These are phyloP conservation scores for Phytophthora hybrid DNA, from an alignment of 352 stramenopile species.

Conservation along the genomic window DNA sequence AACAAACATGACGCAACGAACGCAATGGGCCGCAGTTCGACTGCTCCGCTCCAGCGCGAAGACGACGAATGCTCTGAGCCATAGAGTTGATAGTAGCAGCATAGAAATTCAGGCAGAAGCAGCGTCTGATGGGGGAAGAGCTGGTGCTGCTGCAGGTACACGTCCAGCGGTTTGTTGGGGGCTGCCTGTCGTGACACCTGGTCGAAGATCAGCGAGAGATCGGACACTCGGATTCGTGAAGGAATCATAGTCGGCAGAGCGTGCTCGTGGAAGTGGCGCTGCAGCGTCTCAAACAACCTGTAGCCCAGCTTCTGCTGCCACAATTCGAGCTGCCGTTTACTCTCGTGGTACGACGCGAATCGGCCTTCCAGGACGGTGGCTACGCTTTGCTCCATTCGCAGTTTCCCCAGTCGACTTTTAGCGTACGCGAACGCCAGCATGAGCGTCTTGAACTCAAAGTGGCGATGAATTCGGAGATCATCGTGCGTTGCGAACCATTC, in stretches of 20 bases:
- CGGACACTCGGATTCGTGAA: conserved; percentile 53
- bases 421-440: conserved; percentile 63
- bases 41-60: conserved; percentile 19
- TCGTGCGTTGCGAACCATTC: conserved; percentile 68
- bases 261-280: conserved; percentile 65
- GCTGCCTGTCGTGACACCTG: conserved; percentile 44
- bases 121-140: conserved; percentile 60
- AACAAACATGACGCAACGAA: conserved; percentile 77
- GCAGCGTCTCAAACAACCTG: conserved; percentile 63
- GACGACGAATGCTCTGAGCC: conserved; percentile 38
- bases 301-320: conserved; percentile 76
- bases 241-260: conserved; percentile 61
- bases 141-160: conserved; percentile 68
- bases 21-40: conserved; percentile 63
- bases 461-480: conserved; percentile 50
- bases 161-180: conserved; percentile 59
- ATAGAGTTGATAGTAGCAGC: conserved; percentile 77
- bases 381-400: conserved; percentile 58
- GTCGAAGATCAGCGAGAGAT: conserved; percentile 52
- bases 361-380: conserved; percentile 55
- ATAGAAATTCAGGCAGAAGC: conserved; percentile 68
- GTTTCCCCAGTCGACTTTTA: conserved; percentile 54
- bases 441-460: conserved; percentile 66
- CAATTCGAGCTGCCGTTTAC: conserved; percentile 64
- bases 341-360: conserved; percentile 69